Percentiles rank a stretch among this genome's conserved stretches.
Evolutionary conservation across 2,329 filamentous ascomycete species (phyloP).

Genomic region (Sclerotiophoma versabilis): DNA sequence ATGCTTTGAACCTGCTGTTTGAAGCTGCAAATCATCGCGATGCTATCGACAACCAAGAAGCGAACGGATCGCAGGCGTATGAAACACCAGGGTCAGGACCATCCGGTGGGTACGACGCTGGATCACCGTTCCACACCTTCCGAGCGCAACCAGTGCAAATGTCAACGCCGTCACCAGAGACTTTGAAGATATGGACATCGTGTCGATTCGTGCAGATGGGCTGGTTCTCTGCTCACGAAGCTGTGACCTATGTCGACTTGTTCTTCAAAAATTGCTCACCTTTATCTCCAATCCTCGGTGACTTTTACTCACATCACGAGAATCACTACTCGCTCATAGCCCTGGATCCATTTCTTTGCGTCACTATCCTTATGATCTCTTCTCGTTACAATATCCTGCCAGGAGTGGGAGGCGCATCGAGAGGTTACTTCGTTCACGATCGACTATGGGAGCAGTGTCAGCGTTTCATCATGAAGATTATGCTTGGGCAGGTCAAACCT

Average conservation of each 20-base stretch:
- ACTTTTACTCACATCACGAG: conserved; percentile 58
- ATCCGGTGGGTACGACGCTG: conserved; percentile 30
- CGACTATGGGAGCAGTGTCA: conserved; percentile 63
- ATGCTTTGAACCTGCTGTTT: conserved; percentile 61
- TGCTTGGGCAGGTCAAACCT: conserved; percentile 62
- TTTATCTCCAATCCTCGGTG: conserved; percentile 59
- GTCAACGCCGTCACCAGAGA: conserved; percentile 49
- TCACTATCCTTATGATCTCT: conserved; percentile 63
- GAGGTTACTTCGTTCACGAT: conserved; percentile 62
- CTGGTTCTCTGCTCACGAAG: conserved; percentile 63
- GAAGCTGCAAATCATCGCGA: conserved; percentile 55
- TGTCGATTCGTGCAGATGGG: conserved; percentile 64
- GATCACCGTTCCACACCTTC: conserved; percentile 43
- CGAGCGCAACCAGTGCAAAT: conserved; percentile 48
- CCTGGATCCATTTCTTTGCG: conserved; percentile 61
- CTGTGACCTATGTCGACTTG: conserved; percentile 61
- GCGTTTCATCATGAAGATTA: conserved; percentile 60
- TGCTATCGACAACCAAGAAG: conserved; percentile 44
- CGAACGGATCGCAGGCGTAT: conserved; percentile 47
- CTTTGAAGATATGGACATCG: conserved; percentile 56
- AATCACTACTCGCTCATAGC: conserved; percentile 59
- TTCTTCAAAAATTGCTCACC: conserved; percentile 61
- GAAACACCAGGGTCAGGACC: conserved; percentile 46
- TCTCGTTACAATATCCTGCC: conserved; percentile 57
- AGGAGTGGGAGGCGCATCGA: conserved; percentile 52